These are phyloP conservation scores for Saturnispora saitoi DNA, from an alignment of 805 yeast species.

Conservation along the genomic window DNA sequence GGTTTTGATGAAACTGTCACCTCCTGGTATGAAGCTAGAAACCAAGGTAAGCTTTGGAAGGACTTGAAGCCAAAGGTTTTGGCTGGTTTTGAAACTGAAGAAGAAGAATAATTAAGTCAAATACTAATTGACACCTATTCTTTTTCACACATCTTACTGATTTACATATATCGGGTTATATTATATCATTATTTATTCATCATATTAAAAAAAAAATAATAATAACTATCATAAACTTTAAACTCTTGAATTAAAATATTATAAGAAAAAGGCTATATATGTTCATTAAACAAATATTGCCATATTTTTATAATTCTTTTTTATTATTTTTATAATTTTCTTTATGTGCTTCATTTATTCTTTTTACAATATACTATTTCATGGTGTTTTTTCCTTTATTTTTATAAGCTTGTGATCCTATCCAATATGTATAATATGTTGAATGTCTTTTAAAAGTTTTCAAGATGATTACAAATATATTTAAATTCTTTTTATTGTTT, in stretches of 20 bases:
- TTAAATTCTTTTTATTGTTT: too few relatives aligned
- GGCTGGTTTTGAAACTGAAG: constrained; percentile 52
- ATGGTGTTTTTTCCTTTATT: too few relatives aligned
- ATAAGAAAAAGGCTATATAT: not conserved
- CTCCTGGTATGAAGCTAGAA: constrained; percentile 65
- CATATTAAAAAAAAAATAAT: not conserved
- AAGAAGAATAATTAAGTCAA: constrained; percentile 32
- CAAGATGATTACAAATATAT: too few relatives aligned
- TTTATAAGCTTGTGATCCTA: too few relatives aligned
- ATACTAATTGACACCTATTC: not conserved
- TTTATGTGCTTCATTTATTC: too few relatives aligned
- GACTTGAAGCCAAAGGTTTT: constrained; percentile 53
- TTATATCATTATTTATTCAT: not conserved
- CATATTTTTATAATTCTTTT: not conserved
- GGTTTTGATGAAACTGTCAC: constrained; percentile 62
- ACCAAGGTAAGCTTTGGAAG: constrained; percentile 80
- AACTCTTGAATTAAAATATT: not conserved
- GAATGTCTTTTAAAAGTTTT: too few relatives aligned
- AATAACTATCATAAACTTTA: not conserved
- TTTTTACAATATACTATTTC: too few relatives aligned
- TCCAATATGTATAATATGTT: too few relatives aligned
- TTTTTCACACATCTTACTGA: too few relatives aligned
- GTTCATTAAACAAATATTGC: not conserved
- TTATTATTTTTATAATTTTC: too few relatives aligned
- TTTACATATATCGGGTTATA: not conserved